Evolutionary conservation across 1,139 yeast genomes (phyloP).

Genomic region (Pichia sp.): DNA sequence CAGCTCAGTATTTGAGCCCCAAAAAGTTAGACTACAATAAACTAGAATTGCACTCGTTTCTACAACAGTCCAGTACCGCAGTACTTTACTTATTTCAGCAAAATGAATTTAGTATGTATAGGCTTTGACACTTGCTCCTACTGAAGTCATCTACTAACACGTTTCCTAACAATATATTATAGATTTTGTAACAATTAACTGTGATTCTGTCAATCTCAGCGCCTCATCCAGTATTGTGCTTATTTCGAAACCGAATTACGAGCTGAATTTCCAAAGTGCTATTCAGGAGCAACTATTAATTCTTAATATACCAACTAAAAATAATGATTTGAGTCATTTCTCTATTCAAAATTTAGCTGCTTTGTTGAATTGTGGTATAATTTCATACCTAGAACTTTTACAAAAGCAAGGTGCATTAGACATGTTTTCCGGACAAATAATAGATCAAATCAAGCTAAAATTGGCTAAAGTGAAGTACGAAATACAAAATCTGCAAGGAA

Average conservation of each 20-base stretch:
- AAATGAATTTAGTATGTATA: background rate
- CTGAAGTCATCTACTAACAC: background rate
- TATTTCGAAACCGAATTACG: background rate
- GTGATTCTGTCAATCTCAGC: too few species aligned
- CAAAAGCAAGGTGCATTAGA: conserved; percentile 9
- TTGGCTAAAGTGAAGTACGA: conserved; percentile 64
- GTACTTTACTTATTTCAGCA: background rate
- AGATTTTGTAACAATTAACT: background rate
- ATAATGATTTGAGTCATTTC: background rate
- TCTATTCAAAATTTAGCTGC: conserved; percentile 45
- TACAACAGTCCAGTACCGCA: background rate
- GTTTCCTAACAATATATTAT: background rate
- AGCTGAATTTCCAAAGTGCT: background rate
- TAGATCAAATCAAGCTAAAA: conserved; percentile 48
- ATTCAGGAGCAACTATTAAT: conserved; percentile 5
- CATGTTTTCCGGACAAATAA: conserved; percentile 27
- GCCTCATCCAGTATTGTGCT: conserved; percentile 4
- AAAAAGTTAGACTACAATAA: background rate
- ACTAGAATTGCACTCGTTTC: background rate
- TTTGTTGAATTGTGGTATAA: conserved; percentile 48
- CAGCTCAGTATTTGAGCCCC: too few species aligned
- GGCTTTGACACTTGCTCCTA: background rate
- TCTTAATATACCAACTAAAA: conserved; percentile 6
- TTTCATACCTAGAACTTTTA: conserved; percentile 42
- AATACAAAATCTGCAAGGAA: conserved; percentile 60